A percentile compares a stretch with the other conserved stretches of the same genome.
Evolutionary conservation across 2,329 filamentous ascomycete species (phyloP).

Genomic region (Beauveria sp.): DNA sequence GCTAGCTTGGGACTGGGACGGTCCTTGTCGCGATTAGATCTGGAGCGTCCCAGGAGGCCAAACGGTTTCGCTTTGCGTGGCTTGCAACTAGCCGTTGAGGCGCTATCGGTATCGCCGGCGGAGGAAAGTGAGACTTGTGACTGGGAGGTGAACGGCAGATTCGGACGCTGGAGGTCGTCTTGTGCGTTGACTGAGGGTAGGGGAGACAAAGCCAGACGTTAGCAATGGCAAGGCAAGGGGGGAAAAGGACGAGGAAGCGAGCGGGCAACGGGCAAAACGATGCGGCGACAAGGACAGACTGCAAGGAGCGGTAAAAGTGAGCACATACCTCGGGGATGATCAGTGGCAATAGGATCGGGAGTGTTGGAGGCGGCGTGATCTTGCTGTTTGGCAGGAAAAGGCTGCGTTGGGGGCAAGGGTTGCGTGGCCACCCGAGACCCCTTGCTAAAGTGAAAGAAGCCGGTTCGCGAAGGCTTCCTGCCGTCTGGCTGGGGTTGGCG

Average conservation of each 20-base stretch:
- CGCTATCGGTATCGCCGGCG: conserved; percentile 37
- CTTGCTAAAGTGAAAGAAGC: conserved; percentile 46
- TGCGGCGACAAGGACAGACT: background rate
- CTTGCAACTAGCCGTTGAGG: conserved; percentile 29
- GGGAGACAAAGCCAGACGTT: background rate
- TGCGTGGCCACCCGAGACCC: conserved; percentile 33
- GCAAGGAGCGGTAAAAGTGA: background rate
- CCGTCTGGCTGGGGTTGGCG: conserved; percentile 27
- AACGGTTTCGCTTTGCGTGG: conserved; percentile 50
- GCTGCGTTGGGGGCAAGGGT: conserved; percentile 1
- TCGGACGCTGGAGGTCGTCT: conserved; percentile 6
- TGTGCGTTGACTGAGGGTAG: conserved; percentile 26
- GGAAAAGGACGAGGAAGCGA: background rate
- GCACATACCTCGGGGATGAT: conserved; percentile 25
- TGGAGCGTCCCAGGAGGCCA: conserved; percentile 41
- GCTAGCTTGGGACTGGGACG: conserved; percentile 31
- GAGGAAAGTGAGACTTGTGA: conserved; percentile 47
- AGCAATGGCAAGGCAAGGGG: background rate
- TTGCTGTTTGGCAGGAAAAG: conserved; percentile 16
- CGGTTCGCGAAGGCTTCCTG: conserved; percentile 38
- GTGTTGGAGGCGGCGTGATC: conserved; percentile 2
- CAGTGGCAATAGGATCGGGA: conserved; percentile 1
- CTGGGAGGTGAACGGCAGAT: conserved; percentile 35
- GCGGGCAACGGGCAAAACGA: background rate
- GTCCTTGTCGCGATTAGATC: conserved; percentile 45